These are phyloP conservation scores for Tetrahymena borealis DNA, from an alignment of 73 alveolate genomes.

Conservation along the genomic window DNA sequence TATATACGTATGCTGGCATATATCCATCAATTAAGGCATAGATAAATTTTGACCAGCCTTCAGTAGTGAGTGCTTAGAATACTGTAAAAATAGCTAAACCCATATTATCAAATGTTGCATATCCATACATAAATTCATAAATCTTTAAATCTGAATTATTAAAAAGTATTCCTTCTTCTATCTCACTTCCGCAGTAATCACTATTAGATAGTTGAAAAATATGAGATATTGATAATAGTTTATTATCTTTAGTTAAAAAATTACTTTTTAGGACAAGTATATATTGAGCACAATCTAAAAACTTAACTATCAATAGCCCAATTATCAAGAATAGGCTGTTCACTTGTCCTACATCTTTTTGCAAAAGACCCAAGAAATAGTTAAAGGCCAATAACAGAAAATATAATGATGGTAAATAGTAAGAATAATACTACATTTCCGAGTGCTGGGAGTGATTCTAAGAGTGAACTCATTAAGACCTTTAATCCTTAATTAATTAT, in stretches of 20 bases:
- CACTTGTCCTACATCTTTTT: slow-evolving; percentile 47
- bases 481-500: too few relatives aligned
- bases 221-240: too few relatives aligned
- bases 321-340: slow-evolving; percentile 18
- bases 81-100: slow-evolving; percentile 51
- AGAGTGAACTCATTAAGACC: slow-evolving; percentile 33
- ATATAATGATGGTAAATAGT: slow-evolving; percentile 46
- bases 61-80: slow-evolving; percentile 49
- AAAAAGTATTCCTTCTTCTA: slow-evolving; percentile 12
- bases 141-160: slow-evolving; percentile 29
- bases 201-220: too few relatives aligned
- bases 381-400: slow-evolving; percentile 67
- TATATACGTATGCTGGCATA: slow-evolving; percentile 11
- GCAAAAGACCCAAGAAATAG: slow-evolving; percentile 53
- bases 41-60: slow-evolving; percentile 39
- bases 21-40: neutral
- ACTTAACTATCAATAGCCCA: slow-evolving; percentile 50
- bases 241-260: too few relatives aligned
- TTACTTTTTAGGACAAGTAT: slow-evolving; percentile 45
- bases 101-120: slow-evolving; percentile 47
- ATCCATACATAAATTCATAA: slow-evolving; percentile 16
- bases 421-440: slow-evolving; percentile 51
- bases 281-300: slow-evolving; percentile 29
- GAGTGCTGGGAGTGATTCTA: slow-evolving; percentile 53
- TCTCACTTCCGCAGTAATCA: slow-evolving; percentile 46